Evolutionary conservation across 225 moss, liverwort and hornwort species (phyloP), one percentile per base, ranked within the genome.

Genomic region (Pseudoscleropodium purum): DNA sequence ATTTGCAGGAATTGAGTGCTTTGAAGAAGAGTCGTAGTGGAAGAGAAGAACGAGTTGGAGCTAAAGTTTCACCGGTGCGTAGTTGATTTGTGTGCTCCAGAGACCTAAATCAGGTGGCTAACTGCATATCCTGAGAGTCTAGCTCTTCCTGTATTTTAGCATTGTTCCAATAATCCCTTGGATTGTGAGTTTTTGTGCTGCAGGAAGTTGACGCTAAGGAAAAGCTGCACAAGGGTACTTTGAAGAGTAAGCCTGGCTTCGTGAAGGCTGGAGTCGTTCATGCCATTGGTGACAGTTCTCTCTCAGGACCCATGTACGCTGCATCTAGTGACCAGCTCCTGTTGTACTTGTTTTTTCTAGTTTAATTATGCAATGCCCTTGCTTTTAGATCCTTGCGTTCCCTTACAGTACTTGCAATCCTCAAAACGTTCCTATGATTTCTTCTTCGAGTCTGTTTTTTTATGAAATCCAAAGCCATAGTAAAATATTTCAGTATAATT

Each of bases 1-100:
- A 85, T 78, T 84, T 80, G 57, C 85, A 89, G 89, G 85, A 89
- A 81, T 66, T 89, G 89, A 61, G 13, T 77, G 61, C 80, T 41
- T 81, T 85, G 60, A 89, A 85, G 85, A 89, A 89, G 52, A 77
- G 70, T 47, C 85, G 79, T 33, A 67, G 68, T 36, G 78, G 66
- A 78, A 89, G 62, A 80, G 89, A 89, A 63, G 85, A 89, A 13
- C 85, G 89, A 85, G 72, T 66, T 59, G 89, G 79, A 80, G 81
- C 72, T 39, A 85, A 85, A 85, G 89, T 85, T 85, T 39, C 80
- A 60, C 85, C 80, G 79, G 89, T 89, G 57, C 39, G 69, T 63
- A 33, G 18, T 60, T 18, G 60, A 41, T 39, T 57, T 41, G 16
- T 72, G 52, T 34, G 25, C 47, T 52, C 9, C 68, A 79, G 27